A percentile compares a stretch with the other conserved stretches of the same genome.
These are phyloP conservation scores for Brassica balearica DNA, from an alignment of 441 rosid species.

Conservation along the genomic window DNA sequence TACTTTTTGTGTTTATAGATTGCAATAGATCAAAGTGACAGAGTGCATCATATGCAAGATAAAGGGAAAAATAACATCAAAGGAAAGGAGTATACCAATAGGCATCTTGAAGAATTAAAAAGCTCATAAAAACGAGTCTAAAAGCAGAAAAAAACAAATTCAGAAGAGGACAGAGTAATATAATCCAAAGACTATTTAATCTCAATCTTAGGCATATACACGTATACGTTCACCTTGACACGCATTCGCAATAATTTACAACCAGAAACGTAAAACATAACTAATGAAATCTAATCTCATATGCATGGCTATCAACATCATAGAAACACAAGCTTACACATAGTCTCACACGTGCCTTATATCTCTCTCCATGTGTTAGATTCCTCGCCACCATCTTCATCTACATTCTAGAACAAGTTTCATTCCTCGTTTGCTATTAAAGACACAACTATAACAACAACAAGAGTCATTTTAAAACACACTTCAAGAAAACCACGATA, in stretches of 20 bases:
- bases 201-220: not conserved
- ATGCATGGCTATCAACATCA: conserved; percentile 39
- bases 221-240: conserved; percentile 3
- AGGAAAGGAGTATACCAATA: not conserved
- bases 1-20: not conserved
- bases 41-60: not conserved
- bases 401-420: conserved; percentile 24
- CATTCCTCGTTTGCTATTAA: conserved; percentile 29
- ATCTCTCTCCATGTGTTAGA: conserved; percentile 41
- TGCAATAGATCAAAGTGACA: not conserved
- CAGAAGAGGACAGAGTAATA: conserved; percentile 1
- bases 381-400: conserved; percentile 40
- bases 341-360: conserved; percentile 46
- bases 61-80: not conserved
- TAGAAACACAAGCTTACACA: conserved; percentile 45
- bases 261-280: conserved; percentile 18
- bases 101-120: not conserved
- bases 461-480: conserved; percentile 9
- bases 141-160: not conserved
- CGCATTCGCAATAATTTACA: not conserved
- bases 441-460: conserved; percentile 27
- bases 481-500: conserved; percentile 20
- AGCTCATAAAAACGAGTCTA: conserved; percentile 7
- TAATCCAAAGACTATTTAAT: not conserved
- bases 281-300: conserved; percentile 26